Evolutionary conservation across 345 rosid species (phyloP).

Genomic region (Lepidium aucheri): DNA sequence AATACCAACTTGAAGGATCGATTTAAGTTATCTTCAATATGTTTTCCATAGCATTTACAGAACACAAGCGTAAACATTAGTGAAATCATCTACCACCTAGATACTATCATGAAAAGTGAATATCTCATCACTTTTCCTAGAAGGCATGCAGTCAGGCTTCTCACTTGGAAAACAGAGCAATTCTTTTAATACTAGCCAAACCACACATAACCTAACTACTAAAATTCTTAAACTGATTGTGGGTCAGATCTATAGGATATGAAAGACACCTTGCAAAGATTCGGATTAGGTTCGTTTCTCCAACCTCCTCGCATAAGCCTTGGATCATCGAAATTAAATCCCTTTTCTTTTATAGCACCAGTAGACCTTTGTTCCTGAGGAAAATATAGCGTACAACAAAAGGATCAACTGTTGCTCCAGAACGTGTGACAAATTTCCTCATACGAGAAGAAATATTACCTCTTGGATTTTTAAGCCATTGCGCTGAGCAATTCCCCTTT

Average conservation of each 20-base stretch:
- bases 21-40: background rate
- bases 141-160: background rate
- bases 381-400: background rate
- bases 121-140: background rate
- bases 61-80: background rate
- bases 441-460: conserved; percentile 24
- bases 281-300: conserved; percentile 88
- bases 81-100: background rate
- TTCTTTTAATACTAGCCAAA: background rate
- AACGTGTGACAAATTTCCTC: background rate
- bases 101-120: background rate
- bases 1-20: background rate
- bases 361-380: conserved; percentile 41
- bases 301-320: conserved; percentile 91
- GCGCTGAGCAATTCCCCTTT: conserved; percentile 63
- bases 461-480: conserved; percentile 64
- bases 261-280: conserved; percentile 68
- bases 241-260: background rate
- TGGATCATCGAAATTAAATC: conserved; percentile 86
- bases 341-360: conserved; percentile 51
- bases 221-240: conserved; percentile 1
- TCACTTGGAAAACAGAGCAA: background rate
- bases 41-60: background rate
- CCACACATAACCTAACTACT: background rate
- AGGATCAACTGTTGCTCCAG: background rate